A percentile compares a stretch with the other conserved stretches of the same genome.
Evolutionary conservation across 305 asterid genomes (phyloP).

Genomic region (Fraxinus velutina): DNA sequence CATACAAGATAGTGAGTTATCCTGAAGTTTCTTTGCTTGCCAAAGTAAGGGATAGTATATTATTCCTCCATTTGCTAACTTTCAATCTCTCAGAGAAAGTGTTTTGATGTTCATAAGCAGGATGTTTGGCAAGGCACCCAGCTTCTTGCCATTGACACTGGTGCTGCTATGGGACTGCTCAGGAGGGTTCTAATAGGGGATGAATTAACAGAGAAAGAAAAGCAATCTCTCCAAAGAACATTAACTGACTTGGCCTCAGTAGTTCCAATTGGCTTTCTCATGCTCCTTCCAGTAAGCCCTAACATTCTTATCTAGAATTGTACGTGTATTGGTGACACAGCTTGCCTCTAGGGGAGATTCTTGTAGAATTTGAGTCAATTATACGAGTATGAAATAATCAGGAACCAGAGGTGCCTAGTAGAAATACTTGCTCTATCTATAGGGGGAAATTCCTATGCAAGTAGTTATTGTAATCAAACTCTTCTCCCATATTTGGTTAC

Average conservation of each 20-base stretch:
- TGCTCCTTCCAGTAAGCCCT: slow-evolving; percentile 94
- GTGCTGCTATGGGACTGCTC: slow-evolving; percentile 75
- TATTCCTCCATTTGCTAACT: slow-evolving; percentile 4
- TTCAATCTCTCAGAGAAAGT: neutral
- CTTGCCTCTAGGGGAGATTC: neutral
- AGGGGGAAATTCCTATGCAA: neutral
- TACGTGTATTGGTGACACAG: neutral
- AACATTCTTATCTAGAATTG: slow-evolving; percentile 9
- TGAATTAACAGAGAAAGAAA: slow-evolving; percentile 85
- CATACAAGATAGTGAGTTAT: neutral
- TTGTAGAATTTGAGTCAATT: slow-evolving; percentile 3
- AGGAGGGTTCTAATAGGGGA: slow-evolving; percentile 74
- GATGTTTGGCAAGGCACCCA: slow-evolving; percentile 97
- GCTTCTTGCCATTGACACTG: slow-evolving; percentile 92
- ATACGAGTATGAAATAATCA: neutral
- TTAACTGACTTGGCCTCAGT: slow-evolving; percentile 93
- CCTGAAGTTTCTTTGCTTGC: slow-evolving; percentile 2
- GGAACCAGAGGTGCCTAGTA: neutral
- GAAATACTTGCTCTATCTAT: neutral
- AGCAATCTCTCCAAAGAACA: slow-evolving; percentile 87
- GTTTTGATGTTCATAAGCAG: slow-evolving; percentile 42
- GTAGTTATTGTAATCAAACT: neutral
- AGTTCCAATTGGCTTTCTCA: slow-evolving; percentile 85
- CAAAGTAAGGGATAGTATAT: slow-evolving; percentile 7
- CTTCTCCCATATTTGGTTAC: neutral